Conservation (phyloP, 768 basidiomycete species). For the Boletus insuetus region DNA sequence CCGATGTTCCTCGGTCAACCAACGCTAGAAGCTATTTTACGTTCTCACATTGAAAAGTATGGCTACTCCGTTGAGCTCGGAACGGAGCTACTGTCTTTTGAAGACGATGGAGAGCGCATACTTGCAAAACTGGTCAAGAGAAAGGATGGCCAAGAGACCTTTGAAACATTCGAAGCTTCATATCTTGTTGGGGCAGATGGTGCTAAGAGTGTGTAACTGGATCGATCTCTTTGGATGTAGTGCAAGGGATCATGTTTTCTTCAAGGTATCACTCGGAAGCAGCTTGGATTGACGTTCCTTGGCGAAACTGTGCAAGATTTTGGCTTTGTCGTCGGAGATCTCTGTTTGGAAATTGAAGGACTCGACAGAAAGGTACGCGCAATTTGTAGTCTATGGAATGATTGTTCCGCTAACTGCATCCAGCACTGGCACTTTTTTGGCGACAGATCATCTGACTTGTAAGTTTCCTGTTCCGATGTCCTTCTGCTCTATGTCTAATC, state of each 20-base stretch:
- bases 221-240: neutral
- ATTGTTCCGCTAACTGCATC: neutral
- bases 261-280: constrained; percentile 37
- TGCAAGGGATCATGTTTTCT: neutral
- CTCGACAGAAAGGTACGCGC: constrained; percentile 25
- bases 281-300: constrained; percentile 40
- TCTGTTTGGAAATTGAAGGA: constrained; percentile 30
- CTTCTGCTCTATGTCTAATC: neutral
- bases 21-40: constrained; percentile 26
- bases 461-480: neutral
- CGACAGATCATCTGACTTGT: constrained; percentile 2
- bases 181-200: constrained; percentile 45
- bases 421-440: constrained; percentile 27
- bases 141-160: constrained; percentile 18
- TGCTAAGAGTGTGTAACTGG: constrained; percentile 26
- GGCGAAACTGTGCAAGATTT: constrained; percentile 37
- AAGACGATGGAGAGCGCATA: constrained; percentile 37
- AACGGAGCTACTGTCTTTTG: constrained; percentile 44
- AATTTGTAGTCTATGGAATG: neutral
- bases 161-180: constrained; percentile 28
- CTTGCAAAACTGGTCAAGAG: constrained; percentile 34
- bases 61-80: constrained; percentile 40
- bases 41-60: constrained; percentile 19
- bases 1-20: constrained; percentile 24
- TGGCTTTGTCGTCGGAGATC: constrained; percentile 34